Evolutionary conservation across 257 asterid genomes (phyloP), one percentile per base, ranked within the genome.

Genomic region (Handroanthus guayacan): DNA sequence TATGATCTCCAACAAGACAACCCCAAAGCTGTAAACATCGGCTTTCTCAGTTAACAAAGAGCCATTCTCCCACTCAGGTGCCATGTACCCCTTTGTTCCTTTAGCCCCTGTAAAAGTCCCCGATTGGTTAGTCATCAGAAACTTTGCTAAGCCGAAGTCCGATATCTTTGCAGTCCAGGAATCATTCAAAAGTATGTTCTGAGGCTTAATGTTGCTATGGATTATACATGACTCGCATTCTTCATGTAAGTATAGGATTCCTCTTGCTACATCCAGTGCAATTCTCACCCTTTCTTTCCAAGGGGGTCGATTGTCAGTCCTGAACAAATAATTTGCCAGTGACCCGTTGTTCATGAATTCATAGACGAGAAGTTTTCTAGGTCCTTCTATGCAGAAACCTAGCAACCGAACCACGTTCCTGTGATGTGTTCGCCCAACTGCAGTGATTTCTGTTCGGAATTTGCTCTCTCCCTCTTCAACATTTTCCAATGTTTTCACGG

Each of bases 321-420:
- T 54, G 61, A 54, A 54, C 1, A 54, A 9, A 4, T n/a, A 1
- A 10, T 54, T 31, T 9, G 61, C 61, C 1, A 54, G 61, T 6
- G 61, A 54, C 17, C 61, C 34, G 17, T 54, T 54, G 61, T 31
- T 54, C 61, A 54, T 54, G 18, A n/a, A 54, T 31, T 54, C 61
- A n/a, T n/a, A 54, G 2, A 54, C 61, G 34, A 54, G 17, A 5
- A 54, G 61, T 31, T 31, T 54, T 5, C 6, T 16, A 16, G 61
- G 31, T n/a, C 61, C 61, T 5, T 54, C 9, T 9, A 54, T 6
- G 17, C 61, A 54, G 61, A 5, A 54, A 5, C 61, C 61, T 54
- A 54, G 31, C 9, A 54, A 31, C 17, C 18, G 61, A 3, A 54
- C 61, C 17, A 54, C 34, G 17, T 54, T 54, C 1, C 61, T 7